A percentile compares a stretch with the other conserved stretches of the same genome.
Conservation (phyloP, 2,329 filamentous ascomycete genomes). For the Parastagonospora nodorum region DNA sequence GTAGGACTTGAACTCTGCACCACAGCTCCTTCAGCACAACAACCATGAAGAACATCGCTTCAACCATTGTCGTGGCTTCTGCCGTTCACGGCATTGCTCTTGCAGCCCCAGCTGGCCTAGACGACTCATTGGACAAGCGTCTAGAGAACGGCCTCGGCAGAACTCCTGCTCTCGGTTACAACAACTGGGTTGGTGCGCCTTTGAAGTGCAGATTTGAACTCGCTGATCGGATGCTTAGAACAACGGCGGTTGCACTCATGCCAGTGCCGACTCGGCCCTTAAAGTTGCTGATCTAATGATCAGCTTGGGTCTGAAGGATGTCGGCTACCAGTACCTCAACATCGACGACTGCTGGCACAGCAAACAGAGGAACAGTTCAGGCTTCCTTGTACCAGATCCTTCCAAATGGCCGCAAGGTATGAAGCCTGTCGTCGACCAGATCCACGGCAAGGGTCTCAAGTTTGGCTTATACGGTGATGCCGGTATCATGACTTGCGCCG, state of each 20-base stretch:
- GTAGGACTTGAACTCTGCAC: neutral
- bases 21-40: neutral
- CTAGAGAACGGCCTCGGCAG: constrained; percentile 14
- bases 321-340: constrained; percentile 63
- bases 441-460: constrained; percentile 57
- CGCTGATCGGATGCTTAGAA: constrained; percentile 3
- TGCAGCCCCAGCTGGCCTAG: constrained; percentile 1
- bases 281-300: constrained; percentile 8
- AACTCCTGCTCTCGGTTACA: constrained; percentile 16
- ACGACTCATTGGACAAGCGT: constrained; percentile 2
- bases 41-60: constrained; percentile 3
- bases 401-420: constrained; percentile 68
- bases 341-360: constrained; percentile 63
- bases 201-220: neutral
- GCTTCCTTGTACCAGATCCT: constrained; percentile 46
- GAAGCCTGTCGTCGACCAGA: constrained; percentile 53
- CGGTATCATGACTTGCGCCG: constrained; percentile 58
- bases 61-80: constrained; percentile 1
- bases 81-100: neutral
- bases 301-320: constrained; percentile 40
- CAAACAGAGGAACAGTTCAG: constrained; percentile 50
- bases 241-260: constrained; percentile 7
- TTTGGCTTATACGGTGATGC: constrained; percentile 67
- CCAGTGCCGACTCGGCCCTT: constrained; percentile 8
- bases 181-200: constrained; percentile 11